These are phyloP conservation scores for Tetrapisispora namnaoensis DNA, from an alignment of 805 yeast species.

Conservation along the genomic window DNA sequence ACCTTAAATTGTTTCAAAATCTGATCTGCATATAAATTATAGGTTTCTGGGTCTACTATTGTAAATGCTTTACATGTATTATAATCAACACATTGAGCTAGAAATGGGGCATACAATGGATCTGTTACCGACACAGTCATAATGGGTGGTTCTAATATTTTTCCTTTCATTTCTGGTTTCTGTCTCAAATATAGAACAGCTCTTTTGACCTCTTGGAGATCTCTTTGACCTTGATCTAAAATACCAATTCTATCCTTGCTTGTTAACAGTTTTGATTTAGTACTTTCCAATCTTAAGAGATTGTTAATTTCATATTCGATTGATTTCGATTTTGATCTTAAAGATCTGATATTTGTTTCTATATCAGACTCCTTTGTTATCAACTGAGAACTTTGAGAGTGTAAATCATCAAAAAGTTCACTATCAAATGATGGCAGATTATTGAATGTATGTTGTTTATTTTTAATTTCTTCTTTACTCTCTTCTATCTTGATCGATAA, in stretches of 20 bases:
- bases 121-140: constrained; percentile 50
- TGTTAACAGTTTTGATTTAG: constrained; percentile 30
- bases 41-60: constrained; percentile 44
- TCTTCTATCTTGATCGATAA: constrained; percentile 10
- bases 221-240: constrained; percentile 29
- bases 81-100: constrained; percentile 48
- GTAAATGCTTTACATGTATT: constrained; percentile 55
- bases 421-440: constrained; percentile 12
- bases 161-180: constrained; percentile 31
- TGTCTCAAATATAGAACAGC: constrained; percentile 29
- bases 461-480: constrained; percentile 6
- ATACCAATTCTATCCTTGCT: constrained; percentile 45
- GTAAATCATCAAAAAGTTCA: constrained; percentile 8
- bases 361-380: constrained; percentile 12
- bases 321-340: constrained; percentile 26
- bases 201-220: constrained; percentile 26
- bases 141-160: constrained; percentile 66
- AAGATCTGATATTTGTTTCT: constrained; percentile 12
- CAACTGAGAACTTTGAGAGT: constrained; percentile 17
- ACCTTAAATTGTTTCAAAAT: constrained; percentile 40
- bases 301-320: constrained; percentile 35
- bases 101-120: constrained; percentile 39
- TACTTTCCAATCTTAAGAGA: constrained; percentile 27
- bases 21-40: constrained; percentile 33
- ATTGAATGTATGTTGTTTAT: constrained; percentile 4